Conservation (phyloP, 176 grass and related monocot genomes). For the Bothriochloa decipiens region DNA sequence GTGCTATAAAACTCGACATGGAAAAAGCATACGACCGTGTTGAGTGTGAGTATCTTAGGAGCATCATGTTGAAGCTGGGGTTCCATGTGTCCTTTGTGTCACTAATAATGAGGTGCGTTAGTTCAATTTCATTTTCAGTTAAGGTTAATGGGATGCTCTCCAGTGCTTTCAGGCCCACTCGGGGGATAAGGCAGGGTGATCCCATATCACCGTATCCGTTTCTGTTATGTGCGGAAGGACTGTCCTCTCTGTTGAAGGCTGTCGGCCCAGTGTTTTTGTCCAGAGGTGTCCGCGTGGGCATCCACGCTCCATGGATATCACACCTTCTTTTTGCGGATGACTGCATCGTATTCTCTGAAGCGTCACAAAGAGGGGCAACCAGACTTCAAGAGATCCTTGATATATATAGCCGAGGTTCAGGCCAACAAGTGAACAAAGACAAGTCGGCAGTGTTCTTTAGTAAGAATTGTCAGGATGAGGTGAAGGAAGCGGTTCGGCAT, state of each 20-base stretch:
- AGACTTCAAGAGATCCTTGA: background rate
- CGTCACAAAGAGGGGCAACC: background rate
- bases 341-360: background rate
- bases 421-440: background rate
- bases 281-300: background rate
- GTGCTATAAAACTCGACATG: too few species aligned
- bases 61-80: background rate
- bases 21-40: too few species aligned
- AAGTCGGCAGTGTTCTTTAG: background rate
- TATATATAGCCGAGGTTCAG: background rate
- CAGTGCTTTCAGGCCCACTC: rapidly evolving
- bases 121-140: background rate
- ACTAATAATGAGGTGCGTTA: background rate
- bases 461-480: background rate
- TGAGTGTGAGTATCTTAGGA: too few species aligned
- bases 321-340: background rate
- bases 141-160: background rate
- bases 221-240: background rate
- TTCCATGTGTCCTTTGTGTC: background rate
- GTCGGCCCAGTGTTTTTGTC: background rate
- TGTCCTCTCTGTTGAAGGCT: background rate
- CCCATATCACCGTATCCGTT: background rate
- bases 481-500: background rate
- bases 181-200: background rate
- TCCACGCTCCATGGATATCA: background rate